Conservation (phyloP, 768 basidiomycete genomes). For the Clitopilus passeckerianus region DNA sequence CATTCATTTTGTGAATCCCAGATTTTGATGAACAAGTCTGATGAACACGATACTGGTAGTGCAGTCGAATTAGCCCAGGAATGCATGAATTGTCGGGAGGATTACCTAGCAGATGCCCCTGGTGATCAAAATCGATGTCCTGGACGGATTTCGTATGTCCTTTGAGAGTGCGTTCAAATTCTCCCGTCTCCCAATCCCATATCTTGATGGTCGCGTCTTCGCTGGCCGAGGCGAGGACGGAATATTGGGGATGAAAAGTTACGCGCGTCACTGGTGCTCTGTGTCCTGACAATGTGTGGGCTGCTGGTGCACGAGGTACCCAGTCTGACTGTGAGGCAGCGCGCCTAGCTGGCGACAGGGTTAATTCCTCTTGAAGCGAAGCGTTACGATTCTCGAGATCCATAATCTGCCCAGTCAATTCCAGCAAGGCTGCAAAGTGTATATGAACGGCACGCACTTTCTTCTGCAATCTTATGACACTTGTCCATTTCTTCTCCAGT, state of each 20-base stretch:
- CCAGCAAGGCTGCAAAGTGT: not conserved
- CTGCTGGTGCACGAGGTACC: slow-evolving; percentile 83
- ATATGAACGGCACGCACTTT: slow-evolving; percentile 48
- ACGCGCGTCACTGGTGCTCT: slow-evolving; percentile 72
- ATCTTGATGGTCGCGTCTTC: slow-evolving; percentile 90
- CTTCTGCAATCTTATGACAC: slow-evolving; percentile 92
- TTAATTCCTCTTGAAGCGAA: slow-evolving; percentile 67
- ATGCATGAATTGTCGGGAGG: slow-evolving; percentile 1
- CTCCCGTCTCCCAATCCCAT: slow-evolving; percentile 96
- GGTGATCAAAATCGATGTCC: slow-evolving; percentile 86
- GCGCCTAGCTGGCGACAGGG: slow-evolving; percentile 43
- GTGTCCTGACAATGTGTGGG: slow-evolving; percentile 73
- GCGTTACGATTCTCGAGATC: slow-evolving; percentile 86
- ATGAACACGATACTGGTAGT: slow-evolving; percentile 55
- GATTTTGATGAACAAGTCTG: slow-evolving; percentile 87
- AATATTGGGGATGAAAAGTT: slow-evolving; percentile 85
- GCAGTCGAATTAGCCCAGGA: not conserved
- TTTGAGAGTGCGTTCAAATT: slow-evolving; percentile 87
- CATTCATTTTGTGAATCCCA: slow-evolving; percentile 91
- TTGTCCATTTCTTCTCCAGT: slow-evolving; percentile 97
- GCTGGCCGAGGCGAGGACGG: slow-evolving; percentile 77
- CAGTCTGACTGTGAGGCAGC: slow-evolving; percentile 73
- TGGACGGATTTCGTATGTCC: slow-evolving; percentile 87
- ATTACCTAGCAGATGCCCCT: slow-evolving; percentile 75
- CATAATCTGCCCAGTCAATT: slow-evolving; percentile 67